A percentile compares a stretch with the other conserved stretches of the same genome.
Evolutionary conservation across 2,329 filamentous ascomycete genomes (phyloP).

Genomic region (Diplodia intermedia): DNA sequence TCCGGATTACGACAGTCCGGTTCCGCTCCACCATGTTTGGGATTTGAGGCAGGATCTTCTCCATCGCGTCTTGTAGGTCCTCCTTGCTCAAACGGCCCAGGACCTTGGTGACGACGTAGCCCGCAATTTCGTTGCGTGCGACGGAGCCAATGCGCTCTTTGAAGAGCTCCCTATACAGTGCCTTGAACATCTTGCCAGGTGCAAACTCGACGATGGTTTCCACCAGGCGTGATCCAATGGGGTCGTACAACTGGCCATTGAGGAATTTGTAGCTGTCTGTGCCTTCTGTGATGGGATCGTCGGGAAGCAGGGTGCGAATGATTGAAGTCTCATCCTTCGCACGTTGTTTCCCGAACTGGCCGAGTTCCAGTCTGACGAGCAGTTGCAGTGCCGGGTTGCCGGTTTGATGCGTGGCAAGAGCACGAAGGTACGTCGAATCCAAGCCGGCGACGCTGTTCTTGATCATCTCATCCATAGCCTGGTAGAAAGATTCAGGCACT

Average conservation of each 20-base stretch:
- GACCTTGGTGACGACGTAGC: constrained; percentile 83
- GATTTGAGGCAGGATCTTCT: constrained; percentile 75
- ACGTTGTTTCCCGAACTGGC: constrained; percentile 71
- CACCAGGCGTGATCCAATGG: constrained; percentile 85
- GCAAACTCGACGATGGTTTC: constrained; percentile 83
- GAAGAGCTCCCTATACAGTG: constrained; percentile 80
- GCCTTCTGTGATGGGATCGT: constrained; percentile 75
- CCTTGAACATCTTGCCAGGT: constrained; percentile 90
- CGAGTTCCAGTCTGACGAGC: constrained; percentile 83
- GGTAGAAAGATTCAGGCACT: constrained; percentile 80
- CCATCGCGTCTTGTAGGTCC: constrained; percentile 76
- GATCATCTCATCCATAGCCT: constrained; percentile 82
- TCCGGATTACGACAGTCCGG: constrained; percentile 79
- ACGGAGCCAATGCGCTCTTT: constrained; percentile 79
- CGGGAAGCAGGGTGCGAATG: constrained; percentile 78
- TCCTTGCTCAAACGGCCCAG: constrained; percentile 86
- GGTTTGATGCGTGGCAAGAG: constrained; percentile 85
- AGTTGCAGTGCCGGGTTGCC: constrained; percentile 94
- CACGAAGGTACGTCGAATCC: constrained; percentile 79
- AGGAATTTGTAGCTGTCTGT: constrained; percentile 80
- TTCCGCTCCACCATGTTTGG: constrained; percentile 75
- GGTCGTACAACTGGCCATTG: constrained; percentile 85
- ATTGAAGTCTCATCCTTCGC: constrained; percentile 71
- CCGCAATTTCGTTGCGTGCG: constrained; percentile 87
- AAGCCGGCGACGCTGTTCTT: constrained; percentile 75